phyloP scores from a whole-genome alignment of 2,329 filamentous ascomycete species.

The Rutstroemia sp. region DNA sequence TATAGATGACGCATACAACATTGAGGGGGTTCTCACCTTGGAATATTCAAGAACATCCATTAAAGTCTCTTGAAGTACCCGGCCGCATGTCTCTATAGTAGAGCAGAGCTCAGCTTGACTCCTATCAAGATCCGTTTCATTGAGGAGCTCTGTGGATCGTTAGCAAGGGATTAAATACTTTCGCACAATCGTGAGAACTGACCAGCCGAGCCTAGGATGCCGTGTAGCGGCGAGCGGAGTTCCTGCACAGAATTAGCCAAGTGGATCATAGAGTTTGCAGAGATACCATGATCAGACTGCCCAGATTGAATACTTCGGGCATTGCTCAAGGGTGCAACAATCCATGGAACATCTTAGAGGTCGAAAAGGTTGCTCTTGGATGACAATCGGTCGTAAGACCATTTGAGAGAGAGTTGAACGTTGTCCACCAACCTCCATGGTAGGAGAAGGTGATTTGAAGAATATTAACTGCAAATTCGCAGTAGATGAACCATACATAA shows the following conservation, averaged over 20 bases:
- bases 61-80: constrained; percentile 24
- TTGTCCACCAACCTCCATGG: too few species aligned
- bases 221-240: constrained; percentile 50
- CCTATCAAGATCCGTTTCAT: not conserved
- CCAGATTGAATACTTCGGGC: not conserved
- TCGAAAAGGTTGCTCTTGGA: too few species aligned
- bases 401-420: too few species aligned
- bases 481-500: too few species aligned
- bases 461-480: too few species aligned
- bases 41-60: constrained; percentile 32
- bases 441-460: too few species aligned
- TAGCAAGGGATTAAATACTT: not conserved
- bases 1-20: not conserved
- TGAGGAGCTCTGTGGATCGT: constrained; percentile 5
- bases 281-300: not conserved
- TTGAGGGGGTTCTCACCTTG: constrained; percentile 34
- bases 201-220: constrained; percentile 45
- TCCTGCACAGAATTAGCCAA: constrained; percentile 29
- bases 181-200: not conserved
- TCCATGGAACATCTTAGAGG: too few species aligned
- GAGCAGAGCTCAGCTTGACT: constrained; percentile 8
- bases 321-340: too few species aligned
- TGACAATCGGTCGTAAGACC: too few species aligned
- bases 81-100: constrained; percentile 10
- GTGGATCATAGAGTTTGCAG: not conserved